Base-by-base conservation (phyloP, 1,284 basidiomycete genomes). In the Sporisorium graminicola region DNA sequence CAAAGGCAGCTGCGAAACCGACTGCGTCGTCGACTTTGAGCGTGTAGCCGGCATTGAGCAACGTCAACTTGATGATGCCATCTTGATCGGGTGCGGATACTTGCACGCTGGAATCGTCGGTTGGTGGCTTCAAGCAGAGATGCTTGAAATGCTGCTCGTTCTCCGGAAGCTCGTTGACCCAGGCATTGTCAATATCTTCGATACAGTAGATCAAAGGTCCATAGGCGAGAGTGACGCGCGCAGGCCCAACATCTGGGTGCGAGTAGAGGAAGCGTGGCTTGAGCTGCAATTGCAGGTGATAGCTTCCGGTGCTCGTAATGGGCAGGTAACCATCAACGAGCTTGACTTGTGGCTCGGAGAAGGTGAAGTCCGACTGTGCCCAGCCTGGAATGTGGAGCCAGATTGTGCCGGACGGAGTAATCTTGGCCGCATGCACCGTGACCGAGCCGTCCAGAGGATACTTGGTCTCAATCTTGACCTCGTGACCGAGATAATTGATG, bases 151-250 rank as follows among this genome's bases (percentile, higher is more conserved):
- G 68, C n/a, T 63, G 57, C n/a, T 64, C 61, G 18, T 33, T 29
- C 29, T 66, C 64, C 22, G 64, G 64, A 16, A 66, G 64, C 43
- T 64, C 49, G 22, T 58, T 33, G 29, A 65, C 33, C 68, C 68
- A 71, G 1, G 54, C 43, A 46, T 71, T 71, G 58, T 71, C 68
- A 9, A 61, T 35, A 27, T 71, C 68, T 31, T 71, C 68, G 27
- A 71, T 51, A 54, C 68, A 71, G 37, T 71, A 71, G 54, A 71
- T 59, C 27, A 71, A 44, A 6, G 68, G 68, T 3, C 62, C 62
- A 37, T 43, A 58, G 22, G 55, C 54, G 0, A 71, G 42, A 14
- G 58, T 65, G n/a, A 71, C 31, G 3, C 58, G 58, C 4, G 31
- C 29, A 8, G 63, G 62, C 1, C 61, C 67, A 5, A 47, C 51